Conservation (phyloP, 2,329 filamentous ascomycete species). For the Alternaria panax region DNA sequence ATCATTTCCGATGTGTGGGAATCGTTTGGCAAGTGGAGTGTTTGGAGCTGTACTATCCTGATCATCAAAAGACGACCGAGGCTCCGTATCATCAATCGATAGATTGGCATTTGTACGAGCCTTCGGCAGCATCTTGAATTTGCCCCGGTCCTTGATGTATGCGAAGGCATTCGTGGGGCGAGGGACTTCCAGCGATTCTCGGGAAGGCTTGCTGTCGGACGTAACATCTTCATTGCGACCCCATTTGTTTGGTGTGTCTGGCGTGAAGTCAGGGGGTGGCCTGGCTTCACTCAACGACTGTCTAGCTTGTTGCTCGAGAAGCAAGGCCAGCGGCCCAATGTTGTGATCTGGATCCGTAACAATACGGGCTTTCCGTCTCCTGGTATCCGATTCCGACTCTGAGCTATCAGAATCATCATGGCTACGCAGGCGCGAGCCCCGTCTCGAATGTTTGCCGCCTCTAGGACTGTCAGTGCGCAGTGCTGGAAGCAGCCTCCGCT, state of each 20-base stretch:
- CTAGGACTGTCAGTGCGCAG: slow-evolving; percentile 46
- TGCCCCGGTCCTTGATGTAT: slow-evolving; percentile 23
- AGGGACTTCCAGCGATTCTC: slow-evolving; percentile 38
- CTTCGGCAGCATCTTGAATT: slow-evolving; percentile 32
- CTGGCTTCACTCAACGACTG: slow-evolving; percentile 36
- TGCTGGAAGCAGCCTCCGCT: slow-evolving; percentile 40
- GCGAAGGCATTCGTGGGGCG: slow-evolving; percentile 28
- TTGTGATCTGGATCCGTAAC: slow-evolving; percentile 56
- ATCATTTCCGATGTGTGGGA: slow-evolving; percentile 45
- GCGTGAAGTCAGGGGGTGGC: slow-evolving; percentile 51
- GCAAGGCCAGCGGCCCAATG: slow-evolving; percentile 56
- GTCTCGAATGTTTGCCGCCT: slow-evolving; percentile 40
- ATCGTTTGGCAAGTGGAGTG: slow-evolving; percentile 44
- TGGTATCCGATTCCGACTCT: slow-evolving; percentile 57
- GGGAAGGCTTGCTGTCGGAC: slow-evolving; percentile 19
- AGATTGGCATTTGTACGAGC: slow-evolving; percentile 24
- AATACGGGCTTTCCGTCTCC: slow-evolving; percentile 58
- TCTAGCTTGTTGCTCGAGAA: slow-evolving; percentile 54
- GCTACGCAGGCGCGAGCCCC: slow-evolving; percentile 36
- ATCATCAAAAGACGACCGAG: slow-evolving; percentile 50
- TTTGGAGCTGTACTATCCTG: slow-evolving; percentile 50
- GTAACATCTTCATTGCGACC: slow-evolving; percentile 36
- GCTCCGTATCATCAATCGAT: slow-evolving; percentile 39
- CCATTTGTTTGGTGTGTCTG: slow-evolving; percentile 54
- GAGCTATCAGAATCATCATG: slow-evolving; percentile 43